These are phyloP conservation scores for Chaetomium strumarium DNA, from an alignment of 2,329 filamentous ascomycete genomes.

Conservation along the genomic window DNA sequence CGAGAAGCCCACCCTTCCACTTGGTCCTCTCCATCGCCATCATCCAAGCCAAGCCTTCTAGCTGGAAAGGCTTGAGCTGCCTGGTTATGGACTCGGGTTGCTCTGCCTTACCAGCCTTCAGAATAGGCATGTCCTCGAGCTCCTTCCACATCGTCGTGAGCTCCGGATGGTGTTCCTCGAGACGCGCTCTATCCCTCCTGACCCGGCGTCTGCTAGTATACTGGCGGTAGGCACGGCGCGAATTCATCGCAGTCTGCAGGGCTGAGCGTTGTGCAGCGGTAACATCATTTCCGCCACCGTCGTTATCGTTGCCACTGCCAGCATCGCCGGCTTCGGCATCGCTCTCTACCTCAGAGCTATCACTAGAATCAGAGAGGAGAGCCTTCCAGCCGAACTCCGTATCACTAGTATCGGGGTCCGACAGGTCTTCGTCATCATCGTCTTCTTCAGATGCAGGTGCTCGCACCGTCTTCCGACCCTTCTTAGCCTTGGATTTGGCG, in stretches of 20 bases:
- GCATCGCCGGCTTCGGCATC: conserved; percentile 2
- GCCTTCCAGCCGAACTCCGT: neutral
- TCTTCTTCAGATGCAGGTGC: conserved; percentile 1
- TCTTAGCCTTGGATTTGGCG: neutral
- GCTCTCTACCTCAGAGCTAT: conserved; percentile 1
- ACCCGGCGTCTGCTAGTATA: conserved; percentile 26
- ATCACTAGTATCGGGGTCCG: conserved; percentile 6
- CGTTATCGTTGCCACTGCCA: conserved; percentile 33
- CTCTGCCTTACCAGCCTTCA: conserved; percentile 55
- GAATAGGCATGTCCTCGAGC: conserved; percentile 60
- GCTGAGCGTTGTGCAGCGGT: neutral
- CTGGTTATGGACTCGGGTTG: conserved; percentile 76
- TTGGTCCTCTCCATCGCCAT: conserved; percentile 75
- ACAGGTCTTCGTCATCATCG: neutral
- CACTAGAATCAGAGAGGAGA: conserved; percentile 7
- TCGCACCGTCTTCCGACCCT: neutral
- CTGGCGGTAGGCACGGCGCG: conserved; percentile 32
- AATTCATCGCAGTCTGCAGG: conserved; percentile 17
- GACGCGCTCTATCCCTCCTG: conserved; percentile 53
- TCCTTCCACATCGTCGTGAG: conserved; percentile 81
- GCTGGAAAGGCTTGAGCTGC: conserved; percentile 85
- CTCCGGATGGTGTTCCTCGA: conserved; percentile 71
- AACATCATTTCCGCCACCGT: conserved; percentile 29
- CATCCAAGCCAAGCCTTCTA: conserved; percentile 95
- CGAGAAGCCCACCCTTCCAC: conserved; percentile 85